A percentile compares a stretch with the other conserved stretches of the same genome.
These are phyloP conservation scores for Cladosporium halotolerans DNA, from an alignment of 2,329 filamentous ascomycete genomes.

Conservation along the genomic window DNA sequence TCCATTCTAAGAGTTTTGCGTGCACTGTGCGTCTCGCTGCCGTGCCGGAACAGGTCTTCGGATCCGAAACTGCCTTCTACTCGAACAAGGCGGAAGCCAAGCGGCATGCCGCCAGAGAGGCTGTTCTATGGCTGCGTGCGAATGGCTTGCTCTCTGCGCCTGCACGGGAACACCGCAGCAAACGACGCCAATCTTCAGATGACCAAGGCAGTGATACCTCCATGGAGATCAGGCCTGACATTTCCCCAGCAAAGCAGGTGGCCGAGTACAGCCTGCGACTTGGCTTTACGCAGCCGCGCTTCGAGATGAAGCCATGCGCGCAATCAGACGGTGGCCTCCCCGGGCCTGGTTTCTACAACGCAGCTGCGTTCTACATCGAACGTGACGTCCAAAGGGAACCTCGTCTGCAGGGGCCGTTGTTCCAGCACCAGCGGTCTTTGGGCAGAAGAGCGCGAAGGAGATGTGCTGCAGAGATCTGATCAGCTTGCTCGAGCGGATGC, in stretches of 20 bases:
- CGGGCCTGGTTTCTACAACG: slow-evolving; percentile 29
- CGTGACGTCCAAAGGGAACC: slow-evolving; percentile 19
- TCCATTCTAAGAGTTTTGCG: slow-evolving; percentile 11
- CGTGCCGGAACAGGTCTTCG: slow-evolving; percentile 29
- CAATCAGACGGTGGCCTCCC: slow-evolving; percentile 3
- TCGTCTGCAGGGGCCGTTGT: slow-evolving; percentile 33
- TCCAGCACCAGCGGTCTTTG: slow-evolving; percentile 38
- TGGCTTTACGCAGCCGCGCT: slow-evolving; percentile 21
- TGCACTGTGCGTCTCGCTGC: slow-evolving; percentile 17
- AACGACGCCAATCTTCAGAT: slow-evolving; percentile 13
- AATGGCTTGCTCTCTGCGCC: slow-evolving; percentile 22
- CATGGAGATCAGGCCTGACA: background rate
- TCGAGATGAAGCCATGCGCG: slow-evolving; percentile 14
- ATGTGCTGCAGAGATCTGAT: slow-evolving; percentile 40
- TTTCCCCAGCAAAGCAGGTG: slow-evolving; percentile 16
- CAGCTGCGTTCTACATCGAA: slow-evolving; percentile 30
- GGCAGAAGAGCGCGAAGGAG: slow-evolving; percentile 46
- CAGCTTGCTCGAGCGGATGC: slow-evolving; percentile 33
- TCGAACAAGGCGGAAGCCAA: slow-evolving; percentile 37
- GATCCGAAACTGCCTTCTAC: slow-evolving; percentile 29
- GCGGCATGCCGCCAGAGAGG: slow-evolving; percentile 35
- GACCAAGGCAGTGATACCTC: slow-evolving; percentile 1
- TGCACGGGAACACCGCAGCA: background rate
- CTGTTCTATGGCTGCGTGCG: slow-evolving; percentile 36
- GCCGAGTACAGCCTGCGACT: slow-evolving; percentile 19